Evolutionary conservation across 805 yeast species (phyloP).

Genomic region (Vanderwaltozyma yarrowii): DNA sequence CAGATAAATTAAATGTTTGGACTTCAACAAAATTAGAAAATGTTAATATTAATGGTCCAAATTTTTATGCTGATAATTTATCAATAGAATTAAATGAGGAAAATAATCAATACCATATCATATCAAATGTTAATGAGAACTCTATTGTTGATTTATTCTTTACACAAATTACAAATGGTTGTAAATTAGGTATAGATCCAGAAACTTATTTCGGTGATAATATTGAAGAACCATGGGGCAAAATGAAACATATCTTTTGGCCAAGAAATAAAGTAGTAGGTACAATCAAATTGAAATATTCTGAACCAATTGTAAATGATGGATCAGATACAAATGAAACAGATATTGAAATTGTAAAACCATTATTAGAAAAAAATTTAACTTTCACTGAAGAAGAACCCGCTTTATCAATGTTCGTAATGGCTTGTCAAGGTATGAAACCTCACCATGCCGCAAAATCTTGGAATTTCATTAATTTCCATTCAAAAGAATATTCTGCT

Average conservation of each 20-base stretch:
- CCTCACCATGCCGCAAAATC: constrained; percentile 98
- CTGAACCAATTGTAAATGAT: too few species aligned
- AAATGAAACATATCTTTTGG: constrained; percentile 95
- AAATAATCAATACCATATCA: constrained; percentile 41
- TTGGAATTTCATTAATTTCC: constrained; percentile 92
- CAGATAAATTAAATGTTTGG: constrained; percentile 45
- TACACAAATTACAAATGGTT: constrained; percentile 59
- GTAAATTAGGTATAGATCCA: constrained; percentile 87
- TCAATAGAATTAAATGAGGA: constrained; percentile 51
- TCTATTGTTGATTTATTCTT: constrained; percentile 62
- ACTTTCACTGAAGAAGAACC: constrained; percentile 19
- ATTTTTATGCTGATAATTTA: constrained; percentile 70
- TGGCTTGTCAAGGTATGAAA: constrained; percentile 98
- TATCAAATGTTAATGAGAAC: constrained; percentile 57
- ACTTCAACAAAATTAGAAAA: constrained; percentile 83
- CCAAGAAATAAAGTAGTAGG: constrained; percentile 76
- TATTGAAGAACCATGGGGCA: constrained; percentile 83
- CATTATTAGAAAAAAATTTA: constrained; percentile 16
- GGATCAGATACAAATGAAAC: constrained; percentile 3
- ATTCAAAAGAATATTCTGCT: constrained; percentile 61
- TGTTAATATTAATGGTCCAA: constrained; percentile 60
- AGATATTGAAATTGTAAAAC: constrained; percentile 8
- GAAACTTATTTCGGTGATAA: constrained; percentile 81
- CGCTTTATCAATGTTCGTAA: constrained; percentile 66
- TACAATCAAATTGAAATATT: constrained; percentile 39